Conservation (phyloP, 768 basidiomycete species). For the Rhizopogon roseolus region DNA sequence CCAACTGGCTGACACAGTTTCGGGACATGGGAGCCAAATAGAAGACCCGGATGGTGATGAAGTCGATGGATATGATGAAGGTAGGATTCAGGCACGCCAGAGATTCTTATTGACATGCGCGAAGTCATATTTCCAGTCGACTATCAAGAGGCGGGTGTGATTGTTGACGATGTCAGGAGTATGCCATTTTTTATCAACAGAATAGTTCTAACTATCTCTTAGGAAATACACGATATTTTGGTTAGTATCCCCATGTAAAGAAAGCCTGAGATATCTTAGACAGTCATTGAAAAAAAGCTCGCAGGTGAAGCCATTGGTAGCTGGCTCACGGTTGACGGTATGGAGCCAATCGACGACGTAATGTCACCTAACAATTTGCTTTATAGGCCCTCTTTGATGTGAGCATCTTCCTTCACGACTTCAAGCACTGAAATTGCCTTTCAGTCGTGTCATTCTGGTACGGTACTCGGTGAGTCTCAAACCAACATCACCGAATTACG, state of each 20-base stretch:
- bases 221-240: not conserved
- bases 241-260: not conserved
- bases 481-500: too few species aligned
- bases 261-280: not conserved
- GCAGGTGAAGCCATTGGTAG: not conserved
- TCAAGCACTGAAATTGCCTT: not conserved
- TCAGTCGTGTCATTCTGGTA: not conserved
- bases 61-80: not conserved
- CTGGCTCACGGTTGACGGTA: conserved; percentile 1
- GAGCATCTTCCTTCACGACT: not conserved
- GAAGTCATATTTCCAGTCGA: conserved; percentile 1
- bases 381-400: not conserved
- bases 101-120: not conserved
- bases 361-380: not conserved
- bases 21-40: not conserved
- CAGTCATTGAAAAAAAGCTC: not conserved
- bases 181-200: not conserved
- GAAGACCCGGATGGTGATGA: not conserved
- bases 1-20: not conserved
- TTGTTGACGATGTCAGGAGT: not conserved
- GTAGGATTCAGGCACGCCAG: not conserved
- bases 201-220: not conserved
- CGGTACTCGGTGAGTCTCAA: not conserved
- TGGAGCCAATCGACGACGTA: not conserved
- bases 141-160: not conserved